Conservation (phyloP, 2,329 filamentous ascomycete species). For the Remersonia thermophila region DNA sequence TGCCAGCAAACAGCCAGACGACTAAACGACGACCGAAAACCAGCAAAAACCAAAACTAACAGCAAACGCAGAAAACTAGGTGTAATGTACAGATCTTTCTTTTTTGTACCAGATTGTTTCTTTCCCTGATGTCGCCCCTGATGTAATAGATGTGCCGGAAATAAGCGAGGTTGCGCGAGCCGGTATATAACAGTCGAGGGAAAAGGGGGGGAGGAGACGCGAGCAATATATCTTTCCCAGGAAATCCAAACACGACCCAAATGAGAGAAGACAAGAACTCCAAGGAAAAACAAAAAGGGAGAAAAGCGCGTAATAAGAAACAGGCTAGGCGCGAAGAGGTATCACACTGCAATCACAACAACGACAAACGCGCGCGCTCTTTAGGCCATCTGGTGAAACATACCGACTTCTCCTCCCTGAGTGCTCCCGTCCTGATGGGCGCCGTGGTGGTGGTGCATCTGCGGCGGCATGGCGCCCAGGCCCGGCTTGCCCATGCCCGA, state of each 20-base stretch:
- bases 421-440: slow-evolving; percentile 54
- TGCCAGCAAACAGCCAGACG: slow-evolving; percentile 29
- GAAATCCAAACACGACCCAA: slow-evolving; percentile 16
- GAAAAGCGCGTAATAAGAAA: slow-evolving; percentile 17
- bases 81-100: too few species aligned
- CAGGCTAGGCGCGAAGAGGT: slow-evolving; percentile 19
- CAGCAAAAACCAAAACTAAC: slow-evolving; percentile 32
- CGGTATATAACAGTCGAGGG: slow-evolving; percentile 21
- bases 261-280: slow-evolving; percentile 16
- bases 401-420: slow-evolving; percentile 78
- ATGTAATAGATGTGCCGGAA: slow-evolving; percentile 35
- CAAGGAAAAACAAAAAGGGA: slow-evolving; percentile 13
- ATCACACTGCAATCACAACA: slow-evolving; percentile 26
- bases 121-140: slow-evolving; percentile 15
- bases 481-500: slow-evolving; percentile 51
- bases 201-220: slow-evolving; percentile 15
- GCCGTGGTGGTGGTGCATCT: slow-evolving; percentile 65
- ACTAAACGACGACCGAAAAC: slow-evolving; percentile 26
- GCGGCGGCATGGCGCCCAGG: slow-evolving; percentile 52
- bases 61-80: slow-evolving; percentile 26
- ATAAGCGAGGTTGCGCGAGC: slow-evolving; percentile 15
- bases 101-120: too few species aligned
- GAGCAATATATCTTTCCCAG: slow-evolving; percentile 20
- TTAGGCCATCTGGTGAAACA: slow-evolving; percentile 88
- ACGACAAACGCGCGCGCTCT: slow-evolving; percentile 23